Conservation (phyloP, 306 rosid genomes). For the Dryas octopetala region DNA sequence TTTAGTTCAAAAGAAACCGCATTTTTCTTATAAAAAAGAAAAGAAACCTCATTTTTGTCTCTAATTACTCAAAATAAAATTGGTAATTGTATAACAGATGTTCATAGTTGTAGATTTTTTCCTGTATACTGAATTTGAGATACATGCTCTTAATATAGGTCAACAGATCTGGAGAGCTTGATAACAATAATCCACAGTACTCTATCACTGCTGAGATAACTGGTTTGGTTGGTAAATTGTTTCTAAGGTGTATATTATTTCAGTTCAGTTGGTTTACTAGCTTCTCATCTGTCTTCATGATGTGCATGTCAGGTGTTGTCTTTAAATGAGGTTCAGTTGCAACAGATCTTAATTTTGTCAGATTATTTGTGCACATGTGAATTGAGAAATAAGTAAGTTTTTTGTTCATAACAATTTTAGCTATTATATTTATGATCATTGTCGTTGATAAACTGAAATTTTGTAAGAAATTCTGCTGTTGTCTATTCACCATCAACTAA, state of each 20-base stretch:
- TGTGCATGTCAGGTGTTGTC: constrained; percentile 52
- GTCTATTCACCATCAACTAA: too few relatives aligned
- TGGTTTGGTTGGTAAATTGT: constrained; percentile 62
- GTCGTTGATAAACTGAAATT: too few relatives aligned
- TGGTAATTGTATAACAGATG: not conserved
- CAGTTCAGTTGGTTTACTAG: not conserved
- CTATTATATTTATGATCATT: not conserved
- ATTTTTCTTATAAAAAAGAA: too few relatives aligned
- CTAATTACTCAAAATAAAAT: not conserved
- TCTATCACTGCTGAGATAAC: constrained; percentile 68
- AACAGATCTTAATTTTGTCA: constrained; percentile 60
- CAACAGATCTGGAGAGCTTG: constrained; percentile 73
- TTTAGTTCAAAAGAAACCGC: not conserved
- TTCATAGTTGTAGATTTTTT: not conserved
- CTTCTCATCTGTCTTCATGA: constrained; percentile 26
- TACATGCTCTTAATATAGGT: constrained; percentile 50
- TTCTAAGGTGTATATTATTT: not conserved
- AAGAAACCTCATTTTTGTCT: too few relatives aligned
- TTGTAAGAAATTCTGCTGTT: too few relatives aligned
- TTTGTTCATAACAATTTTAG: constrained; percentile 10
- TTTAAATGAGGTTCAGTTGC: constrained; percentile 81
- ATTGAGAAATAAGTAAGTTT: constrained; percentile 78
- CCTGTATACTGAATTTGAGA: constrained; percentile 3
- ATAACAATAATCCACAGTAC: constrained; percentile 63
- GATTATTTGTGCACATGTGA: constrained; percentile 67